Evolutionary conservation across 208 protist species (phyloP).

Genomic region (Novymonas esmeraldas): DNA sequence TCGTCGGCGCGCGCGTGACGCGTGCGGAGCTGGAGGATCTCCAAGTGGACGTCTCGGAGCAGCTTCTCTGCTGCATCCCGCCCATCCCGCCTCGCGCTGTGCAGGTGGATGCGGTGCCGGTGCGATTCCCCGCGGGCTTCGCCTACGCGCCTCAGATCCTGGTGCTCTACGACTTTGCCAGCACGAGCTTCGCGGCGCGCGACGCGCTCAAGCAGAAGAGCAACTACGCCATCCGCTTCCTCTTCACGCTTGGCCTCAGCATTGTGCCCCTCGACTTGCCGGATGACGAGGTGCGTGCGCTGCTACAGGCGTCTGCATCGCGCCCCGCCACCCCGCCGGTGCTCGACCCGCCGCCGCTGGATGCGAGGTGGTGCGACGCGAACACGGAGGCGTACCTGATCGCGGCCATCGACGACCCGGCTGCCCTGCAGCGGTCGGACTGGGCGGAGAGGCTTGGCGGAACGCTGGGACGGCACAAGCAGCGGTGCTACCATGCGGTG

Average conservation of each 20-base stretch:
- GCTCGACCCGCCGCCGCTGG: slow-evolving; percentile 1
- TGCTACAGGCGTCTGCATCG: slow-evolving; percentile 4
- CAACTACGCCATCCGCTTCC: slow-evolving; percentile 58
- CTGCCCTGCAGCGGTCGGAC: slow-evolving; percentile 19
- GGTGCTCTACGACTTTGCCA: slow-evolving; percentile 45
- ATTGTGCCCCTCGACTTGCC: slow-evolving; percentile 52
- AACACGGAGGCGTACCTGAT: slow-evolving; percentile 51
- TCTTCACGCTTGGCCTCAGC: slow-evolving; percentile 53
- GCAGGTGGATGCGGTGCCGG: slow-evolving; percentile 50
- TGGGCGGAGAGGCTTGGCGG: slow-evolving; percentile 39
- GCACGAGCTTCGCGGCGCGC: slow-evolving; percentile 17
- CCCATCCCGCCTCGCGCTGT: slow-evolving; percentile 53
- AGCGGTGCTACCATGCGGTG: slow-evolving; percentile 43
- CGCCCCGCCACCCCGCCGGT: background rate
- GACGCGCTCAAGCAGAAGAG: slow-evolving; percentile 66
- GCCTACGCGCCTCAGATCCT: slow-evolving; percentile 44
- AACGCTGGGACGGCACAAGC: slow-evolving; percentile 36
- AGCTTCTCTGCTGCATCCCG: slow-evolving; percentile 64
- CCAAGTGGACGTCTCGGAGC: slow-evolving; percentile 50
- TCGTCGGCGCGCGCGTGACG: slow-evolving; percentile 55
- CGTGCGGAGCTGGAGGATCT: slow-evolving; percentile 44
- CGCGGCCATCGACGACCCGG: slow-evolving; percentile 36
- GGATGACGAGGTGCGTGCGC: slow-evolving; percentile 22
- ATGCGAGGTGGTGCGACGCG: slow-evolving; percentile 10
- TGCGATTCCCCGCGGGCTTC: slow-evolving; percentile 48